These are phyloP conservation scores for Scenedesmus sp. DNA, from an alignment of 163 green algal genomes.

Conservation along the genomic window DNA sequence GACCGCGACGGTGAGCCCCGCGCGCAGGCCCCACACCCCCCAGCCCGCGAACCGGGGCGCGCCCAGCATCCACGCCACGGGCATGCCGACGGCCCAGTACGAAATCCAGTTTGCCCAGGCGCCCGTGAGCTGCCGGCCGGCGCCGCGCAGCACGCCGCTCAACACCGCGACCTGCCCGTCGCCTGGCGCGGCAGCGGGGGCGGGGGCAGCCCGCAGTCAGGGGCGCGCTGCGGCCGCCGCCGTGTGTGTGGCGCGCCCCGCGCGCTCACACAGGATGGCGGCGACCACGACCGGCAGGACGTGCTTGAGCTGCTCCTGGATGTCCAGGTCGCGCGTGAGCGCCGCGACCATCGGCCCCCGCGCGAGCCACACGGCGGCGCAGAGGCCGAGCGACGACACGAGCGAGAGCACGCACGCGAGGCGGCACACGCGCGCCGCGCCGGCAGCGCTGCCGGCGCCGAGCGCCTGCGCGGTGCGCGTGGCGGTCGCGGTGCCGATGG, in stretches of 20 bases:
- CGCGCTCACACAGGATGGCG: constrained; percentile 29
- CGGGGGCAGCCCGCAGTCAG: no score
- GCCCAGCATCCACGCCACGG: constrained; percentile 43
- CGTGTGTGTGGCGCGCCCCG: background rate
- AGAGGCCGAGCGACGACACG: background rate
- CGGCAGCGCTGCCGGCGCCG: constrained; percentile 48
- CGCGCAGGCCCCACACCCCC: constrained; percentile 49
- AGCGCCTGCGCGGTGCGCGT: constrained; percentile 66
- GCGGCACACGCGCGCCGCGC: constrained; percentile 40
- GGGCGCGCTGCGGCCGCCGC: background rate
- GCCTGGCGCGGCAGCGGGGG: constrained; percentile 48
- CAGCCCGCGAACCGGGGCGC: constrained; percentile 35
- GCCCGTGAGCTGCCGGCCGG: constrained; percentile 54
- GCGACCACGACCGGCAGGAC: constrained; percentile 34
- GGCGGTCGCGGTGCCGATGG: constrained; percentile 42
- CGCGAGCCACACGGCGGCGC: constrained; percentile 7
- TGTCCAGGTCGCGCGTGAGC: background rate
- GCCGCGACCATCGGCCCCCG: background rate
- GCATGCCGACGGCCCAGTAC: constrained; percentile 61
- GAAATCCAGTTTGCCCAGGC: constrained; percentile 41
- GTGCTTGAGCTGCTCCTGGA: constrained; percentile 19
- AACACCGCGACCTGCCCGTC: constrained; percentile 39
- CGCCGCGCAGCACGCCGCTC: constrained; percentile 53
- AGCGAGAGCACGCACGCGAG: constrained; percentile 9
- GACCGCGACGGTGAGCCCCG: background rate